phyloP scores from a whole-genome alignment of 805 yeast genomes.

The Ogataea populi-albae region DNA sequence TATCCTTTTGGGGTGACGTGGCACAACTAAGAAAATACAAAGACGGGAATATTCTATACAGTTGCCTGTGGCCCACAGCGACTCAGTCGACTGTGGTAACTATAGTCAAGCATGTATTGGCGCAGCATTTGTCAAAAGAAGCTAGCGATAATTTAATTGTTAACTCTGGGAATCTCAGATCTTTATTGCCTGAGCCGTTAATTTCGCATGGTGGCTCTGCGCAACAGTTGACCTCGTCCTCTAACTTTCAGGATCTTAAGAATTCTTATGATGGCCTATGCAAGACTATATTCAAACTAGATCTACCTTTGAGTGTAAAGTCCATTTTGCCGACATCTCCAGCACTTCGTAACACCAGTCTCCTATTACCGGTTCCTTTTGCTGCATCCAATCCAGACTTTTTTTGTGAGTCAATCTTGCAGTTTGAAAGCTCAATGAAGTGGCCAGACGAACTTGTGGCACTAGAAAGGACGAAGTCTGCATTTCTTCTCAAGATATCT shows the following conservation, averaged over 20 bases:
- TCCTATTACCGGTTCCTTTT: slow-evolving; percentile 78
- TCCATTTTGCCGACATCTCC: slow-evolving; percentile 73
- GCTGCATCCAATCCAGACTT: slow-evolving; percentile 73
- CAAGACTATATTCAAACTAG: slow-evolving; percentile 45
- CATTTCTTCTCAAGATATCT: slow-evolving; percentile 70
- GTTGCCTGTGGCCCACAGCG: slow-evolving; percentile 78
- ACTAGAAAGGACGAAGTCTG: slow-evolving; percentile 85
- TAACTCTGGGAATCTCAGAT: slow-evolving; percentile 45
- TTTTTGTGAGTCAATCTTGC: slow-evolving; percentile 75
- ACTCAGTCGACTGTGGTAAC: slow-evolving; percentile 61
- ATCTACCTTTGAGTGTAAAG: slow-evolving; percentile 69
- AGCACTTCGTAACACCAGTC: slow-evolving; percentile 70
- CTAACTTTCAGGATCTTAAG: slow-evolving; percentile 40
- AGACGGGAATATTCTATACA: slow-evolving; percentile 86
- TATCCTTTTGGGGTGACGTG: slow-evolving; percentile 84
- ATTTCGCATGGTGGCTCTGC: slow-evolving; percentile 52
- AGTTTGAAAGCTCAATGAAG: slow-evolving; percentile 82
- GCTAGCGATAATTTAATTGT: slow-evolving; percentile 36
- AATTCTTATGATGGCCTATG: slow-evolving; percentile 52
- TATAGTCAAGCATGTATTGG: slow-evolving; percentile 61
- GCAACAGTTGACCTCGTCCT: slow-evolving; percentile 45
- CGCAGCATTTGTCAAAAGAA: slow-evolving; percentile 54
- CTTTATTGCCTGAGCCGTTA: slow-evolving; percentile 57
- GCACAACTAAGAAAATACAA: slow-evolving; percentile 88
- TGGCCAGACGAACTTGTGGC: slow-evolving; percentile 95